phyloP scores from a whole-genome alignment of 2,329 filamentous ascomycete genomes.

The Lojkania enalia region DNA sequence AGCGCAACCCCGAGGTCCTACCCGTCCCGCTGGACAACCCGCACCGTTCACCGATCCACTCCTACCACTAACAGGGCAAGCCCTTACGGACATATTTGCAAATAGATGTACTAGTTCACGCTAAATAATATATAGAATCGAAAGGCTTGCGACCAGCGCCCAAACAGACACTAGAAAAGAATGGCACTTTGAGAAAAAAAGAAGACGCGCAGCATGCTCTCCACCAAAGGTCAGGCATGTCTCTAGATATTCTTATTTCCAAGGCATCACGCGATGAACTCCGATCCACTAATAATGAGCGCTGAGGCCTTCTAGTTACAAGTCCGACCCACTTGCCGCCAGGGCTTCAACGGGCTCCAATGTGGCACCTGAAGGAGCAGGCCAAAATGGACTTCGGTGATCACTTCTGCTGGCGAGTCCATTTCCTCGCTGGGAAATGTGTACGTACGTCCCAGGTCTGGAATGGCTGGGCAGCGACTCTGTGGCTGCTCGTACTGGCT shows the following conservation, averaged over 20 bases:
- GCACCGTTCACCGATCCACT: conserved; percentile 8
- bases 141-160: conserved; percentile 20
- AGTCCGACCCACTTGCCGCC: neutral
- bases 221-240: neutral
- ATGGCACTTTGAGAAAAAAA: neutral
- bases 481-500: conserved; percentile 5
- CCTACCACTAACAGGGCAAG: conserved; percentile 18
- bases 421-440: conserved; percentile 3
- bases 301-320: too few relatives aligned
- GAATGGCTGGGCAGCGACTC: conserved; percentile 6
- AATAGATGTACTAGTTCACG: neutral
- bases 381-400: too few relatives aligned
- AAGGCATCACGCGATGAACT: conserved; percentile 1
- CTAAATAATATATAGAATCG: too few relatives aligned
- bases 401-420: too few relatives aligned
- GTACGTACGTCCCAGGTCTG: conserved; percentile 12
- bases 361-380: too few relatives aligned
- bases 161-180: conserved; percentile 5
- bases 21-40: conserved; percentile 18
- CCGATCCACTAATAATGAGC: too few relatives aligned
- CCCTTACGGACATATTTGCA: conserved; percentile 15
- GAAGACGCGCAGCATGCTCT: conserved; percentile 8
- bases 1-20: conserved; percentile 24
- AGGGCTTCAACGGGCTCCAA: neutral
- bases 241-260: neutral